Percentiles rank a stretch among this genome's conserved stretches.
Evolutionary conservation across 2,329 filamentous ascomycete species (phyloP).

Genomic region (Colletotrichum acutatum): DNA sequence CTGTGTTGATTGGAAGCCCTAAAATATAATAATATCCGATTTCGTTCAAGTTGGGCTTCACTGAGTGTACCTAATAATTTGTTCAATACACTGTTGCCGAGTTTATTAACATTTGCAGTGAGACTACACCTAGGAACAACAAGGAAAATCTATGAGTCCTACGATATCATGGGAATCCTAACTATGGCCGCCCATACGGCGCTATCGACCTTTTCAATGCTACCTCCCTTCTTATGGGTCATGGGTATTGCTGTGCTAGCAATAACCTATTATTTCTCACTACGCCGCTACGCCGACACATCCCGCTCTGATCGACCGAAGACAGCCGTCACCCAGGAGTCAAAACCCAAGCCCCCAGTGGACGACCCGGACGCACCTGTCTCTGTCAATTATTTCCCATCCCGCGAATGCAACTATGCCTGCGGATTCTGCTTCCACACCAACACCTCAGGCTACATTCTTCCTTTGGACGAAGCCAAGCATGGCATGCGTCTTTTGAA

Average conservation of each 20-base stretch:
- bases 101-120: not conserved
- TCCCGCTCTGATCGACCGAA: not conserved
- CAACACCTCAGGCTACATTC: slow-evolving; percentile 57
- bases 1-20: not conserved
- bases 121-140: not conserved
- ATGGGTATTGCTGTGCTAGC: not conserved
- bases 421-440: slow-evolving; percentile 70
- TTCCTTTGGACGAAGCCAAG: slow-evolving; percentile 53
- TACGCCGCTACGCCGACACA: not conserved
- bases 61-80: no score
- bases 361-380: slow-evolving; percentile 19
- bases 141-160: not conserved
- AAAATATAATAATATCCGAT: not conserved
- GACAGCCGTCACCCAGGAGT: not conserved
- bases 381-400: slow-evolving; percentile 36
- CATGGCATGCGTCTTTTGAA: slow-evolving; percentile 56
- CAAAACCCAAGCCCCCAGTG: not conserved
- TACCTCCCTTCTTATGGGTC: not conserved
- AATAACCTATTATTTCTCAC: not conserved
- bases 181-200: not conserved
- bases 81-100: no score
- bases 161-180: not conserved
- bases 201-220: not conserved
- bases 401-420: slow-evolving; percentile 35
- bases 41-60: not conserved